Conservation (phyloP, 129 eudicot species). For the Flaveria linearis region DNA sequence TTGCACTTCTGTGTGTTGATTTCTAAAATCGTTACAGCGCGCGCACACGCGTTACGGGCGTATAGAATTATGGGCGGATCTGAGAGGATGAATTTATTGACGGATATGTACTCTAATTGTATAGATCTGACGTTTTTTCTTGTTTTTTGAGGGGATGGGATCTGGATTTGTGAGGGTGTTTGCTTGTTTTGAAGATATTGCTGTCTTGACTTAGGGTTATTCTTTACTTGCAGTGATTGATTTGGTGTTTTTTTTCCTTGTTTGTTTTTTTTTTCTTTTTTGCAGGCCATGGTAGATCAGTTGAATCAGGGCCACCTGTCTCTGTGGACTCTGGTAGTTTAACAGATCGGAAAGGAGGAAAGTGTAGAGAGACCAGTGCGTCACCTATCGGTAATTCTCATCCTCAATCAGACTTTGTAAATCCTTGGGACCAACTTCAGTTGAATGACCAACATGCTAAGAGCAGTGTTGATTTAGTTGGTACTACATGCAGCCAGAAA, state of each 20-base stretch:
- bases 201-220: neutral
- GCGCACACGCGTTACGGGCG: constrained; percentile 11
- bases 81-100: constrained; percentile 34
- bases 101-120: constrained; percentile 11
- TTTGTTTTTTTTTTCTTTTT: constrained; percentile 13
- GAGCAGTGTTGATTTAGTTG: constrained; percentile 45
- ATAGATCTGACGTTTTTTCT: constrained; percentile 41
- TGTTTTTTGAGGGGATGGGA: constrained; percentile 7
- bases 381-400: constrained; percentile 53
- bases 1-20: constrained; percentile 12
- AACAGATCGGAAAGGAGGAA: constrained; percentile 61
- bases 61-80: constrained; percentile 43
- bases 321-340: constrained; percentile 38
- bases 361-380: constrained; percentile 46
- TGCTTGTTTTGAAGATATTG: constrained; percentile 5
- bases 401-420: constrained; percentile 46
- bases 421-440: constrained; percentile 49
- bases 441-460: constrained; percentile 54
- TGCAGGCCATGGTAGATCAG: constrained; percentile 71
- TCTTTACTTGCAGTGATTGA: constrained; percentile 23
- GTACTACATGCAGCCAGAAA: constrained; percentile 43
- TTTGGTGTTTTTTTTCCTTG: constrained; percentile 6
- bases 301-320: constrained; percentile 49
- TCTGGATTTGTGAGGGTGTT: constrained; percentile 18
- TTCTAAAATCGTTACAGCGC: neutral